Base-by-base conservation (phyloP, 2,329 filamentous ascomycete species). In the Fusarium verticillioides region DNA sequence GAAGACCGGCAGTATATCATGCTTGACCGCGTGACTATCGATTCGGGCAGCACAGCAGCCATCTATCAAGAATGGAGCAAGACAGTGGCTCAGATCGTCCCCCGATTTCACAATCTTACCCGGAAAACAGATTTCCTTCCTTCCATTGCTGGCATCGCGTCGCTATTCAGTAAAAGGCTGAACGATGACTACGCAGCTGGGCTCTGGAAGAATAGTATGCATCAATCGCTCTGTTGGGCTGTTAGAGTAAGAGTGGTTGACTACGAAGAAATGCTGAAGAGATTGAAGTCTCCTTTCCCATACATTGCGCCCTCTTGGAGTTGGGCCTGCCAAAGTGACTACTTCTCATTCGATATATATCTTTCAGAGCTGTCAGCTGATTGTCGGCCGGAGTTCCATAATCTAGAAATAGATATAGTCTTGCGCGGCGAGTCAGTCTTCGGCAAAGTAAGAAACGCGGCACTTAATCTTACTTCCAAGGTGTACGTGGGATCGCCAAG, bases 271-370 rank as follows among this genome's bases (percentile, higher is more conserved):
- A 28, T 28, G 28, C 28, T 30, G 30, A 2, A 44, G 43, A 0
- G 7, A 5, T 3, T 44, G 3, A 13, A 2, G 9, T 4, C 5
- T 3, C 23, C 23, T 9, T 46, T 10, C 2, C 43, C 18, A 13
- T 46, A 26, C 11, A 46, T 46, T 13, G 43, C 43, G 0, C 43
- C 43, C 1, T 46, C 43, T 6, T 46, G 43, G 43, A 46, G 43
- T 23, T 46, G 43, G 43, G 43, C 43, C 19, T 19, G 43, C 19
- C 43, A 4, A 13, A 4, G 23, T 2, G 5, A 19, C 13, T 0
- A 0, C 1, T 26, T 44, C 16, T 1, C 0, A 6, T 43, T 43
- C 15, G 0, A 1, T 11, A 2, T 23, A 18, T 43, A 23, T n/a
- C 9, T 2, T 43, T 1, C 15, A 8, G 2, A 8, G 1, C 7